Conservation (phyloP, 2,329 filamentous ascomycete species). For the Penicillium olsonii region DNA sequence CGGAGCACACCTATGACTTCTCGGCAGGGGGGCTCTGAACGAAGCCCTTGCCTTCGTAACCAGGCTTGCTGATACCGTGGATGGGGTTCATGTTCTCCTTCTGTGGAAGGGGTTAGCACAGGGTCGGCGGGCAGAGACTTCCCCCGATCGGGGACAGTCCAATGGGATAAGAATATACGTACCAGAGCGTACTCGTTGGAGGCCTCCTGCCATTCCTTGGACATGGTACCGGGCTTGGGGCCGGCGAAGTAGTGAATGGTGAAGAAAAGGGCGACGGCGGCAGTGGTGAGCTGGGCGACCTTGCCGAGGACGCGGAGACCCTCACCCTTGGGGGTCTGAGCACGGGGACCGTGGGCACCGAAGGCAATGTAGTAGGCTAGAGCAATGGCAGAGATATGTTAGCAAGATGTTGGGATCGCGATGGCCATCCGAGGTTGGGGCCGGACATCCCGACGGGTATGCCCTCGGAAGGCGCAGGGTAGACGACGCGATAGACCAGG, state of each 20-base stretch:
- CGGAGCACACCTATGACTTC: constrained; percentile 34
- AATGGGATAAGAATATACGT: constrained; percentile 37
- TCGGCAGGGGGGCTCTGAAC: constrained; percentile 63
- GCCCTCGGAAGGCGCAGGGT: constrained; percentile 23
- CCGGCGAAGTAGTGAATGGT: constrained; percentile 70
- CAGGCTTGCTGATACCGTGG: constrained; percentile 77
- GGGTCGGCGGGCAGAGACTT: constrained; percentile 10
- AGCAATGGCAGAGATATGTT: constrained; percentile 13
- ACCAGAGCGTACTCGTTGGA: constrained; percentile 94
- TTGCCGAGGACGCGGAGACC: constrained; percentile 75
- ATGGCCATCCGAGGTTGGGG: background rate
- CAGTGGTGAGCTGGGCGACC: constrained; percentile 66
- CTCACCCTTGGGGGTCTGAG: constrained; percentile 80
- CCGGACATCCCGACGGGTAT: constrained; percentile 1
- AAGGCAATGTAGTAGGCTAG: constrained; percentile 99
- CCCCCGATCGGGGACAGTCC: background rate
- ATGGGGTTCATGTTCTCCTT: constrained; percentile 83
- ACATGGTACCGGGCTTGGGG: constrained; percentile 81
- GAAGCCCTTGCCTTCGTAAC: constrained; percentile 75
- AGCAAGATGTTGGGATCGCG: background rate
- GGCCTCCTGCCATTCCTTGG: constrained; percentile 94
- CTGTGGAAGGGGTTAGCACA: constrained; percentile 49
- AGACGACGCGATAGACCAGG: background rate
- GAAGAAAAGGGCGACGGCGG: constrained; percentile 71
- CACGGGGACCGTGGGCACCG: constrained; percentile 90